Base-by-base conservation (phyloP, 2,329 filamentous ascomycete genomes). In the Emydomyces testavorans region DNA sequence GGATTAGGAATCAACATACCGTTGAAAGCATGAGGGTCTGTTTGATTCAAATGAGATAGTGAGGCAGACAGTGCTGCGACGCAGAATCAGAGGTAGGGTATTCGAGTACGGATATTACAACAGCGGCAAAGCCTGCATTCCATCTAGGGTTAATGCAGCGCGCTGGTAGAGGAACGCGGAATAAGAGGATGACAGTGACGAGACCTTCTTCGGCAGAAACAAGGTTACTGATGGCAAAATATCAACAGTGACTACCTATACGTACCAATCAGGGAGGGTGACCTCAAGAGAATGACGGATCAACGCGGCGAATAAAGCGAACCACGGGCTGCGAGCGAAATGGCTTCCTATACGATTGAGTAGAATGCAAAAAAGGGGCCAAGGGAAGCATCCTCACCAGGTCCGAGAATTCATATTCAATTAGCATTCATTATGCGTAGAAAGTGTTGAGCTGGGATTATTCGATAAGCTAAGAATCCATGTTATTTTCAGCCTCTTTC, bases 401-500 rank as follows among this genome's bases (percentile, higher is more conserved):
- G 29, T 31, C 11, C 26, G 11, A 11, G 29, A 31, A 31, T 4
- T n/a, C 29, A 6, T 21, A 26, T 2, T 15, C 21, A n/a, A n/a
- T 42, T n/a, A 11, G 39, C n/a, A n/a, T n/a, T n/a, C n/a, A n/a
- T n/a, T n/a, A n/a, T n/a, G n/a, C n/a, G 39, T 13, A 34, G 18
- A 20, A 34, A 34, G n/a, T 11, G 7, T 42, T 34, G 26, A 24
- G 11, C 34, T 32, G 32, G 18, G 20, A 34, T 15, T 21, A 24
- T 31, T 15, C 20, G 34, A 31, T 11, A 15, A 34, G 20, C 18
- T 4, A 16, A 15, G n/a, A 18, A 21, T 38, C 34, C 24, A 11
- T 29, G 43, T 15, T 7, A 10, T 3, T 8, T 37, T 38, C 43
- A 46, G 43, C 43, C 43, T 37, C 43, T 38, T 38, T 46, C 21